Base-by-base conservation (phyloP, 1,139 yeast species). In the Groenewaldozyma sp. region DNA sequence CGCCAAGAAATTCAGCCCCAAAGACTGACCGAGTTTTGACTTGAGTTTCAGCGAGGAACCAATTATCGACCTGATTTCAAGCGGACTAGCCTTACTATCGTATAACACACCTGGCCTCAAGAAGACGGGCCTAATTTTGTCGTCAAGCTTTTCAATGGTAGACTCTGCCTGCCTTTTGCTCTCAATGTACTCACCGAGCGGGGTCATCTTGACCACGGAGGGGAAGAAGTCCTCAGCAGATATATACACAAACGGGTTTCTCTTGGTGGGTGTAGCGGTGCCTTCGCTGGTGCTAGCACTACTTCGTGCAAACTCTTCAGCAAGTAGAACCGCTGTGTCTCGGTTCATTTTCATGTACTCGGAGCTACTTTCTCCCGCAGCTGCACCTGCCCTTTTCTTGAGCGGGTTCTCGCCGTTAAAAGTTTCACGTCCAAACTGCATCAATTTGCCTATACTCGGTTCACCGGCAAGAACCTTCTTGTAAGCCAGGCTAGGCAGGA, bases 71-170 rank as follows among this genome's bases (percentile, higher is more conserved):
- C 45, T 31, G 46, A 41, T 18, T 46, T 28, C 36, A 4, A 19
- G 11, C 7, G 18, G 6, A 18, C 18, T 32, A n/a, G 68, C 52
- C 2, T 57, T 51, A 18, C 49, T 46, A 53, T 83, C 93, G 53
- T 65, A 81, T 91, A 87, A 80, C 47, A 84, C 74, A 0, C 94
- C 93, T 0, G 96, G 95, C 46, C 95, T 46, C 58, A 82, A 50
- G 17, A 80, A 58, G 2, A 86, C 74, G 0, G 80, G 63, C 43
- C 93, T 68, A 14, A 84, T 62, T 6, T 62, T 60, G 1, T 62
- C 51, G 22, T 14, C 13, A n/a, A 13, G 19, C 17, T 47, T 41
- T 4, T 55, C 45, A 35, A 83, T 61, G 48, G 72, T 78, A 24
- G 59, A 59, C 55, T 87, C 96, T 0, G 95, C 93, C 44, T 71